A percentile compares a stretch with the other conserved stretches of the same genome.
Conservation (phyloP, 228 moss, liverwort and hornwort species). For the Sphagnum fallax region DNA sequence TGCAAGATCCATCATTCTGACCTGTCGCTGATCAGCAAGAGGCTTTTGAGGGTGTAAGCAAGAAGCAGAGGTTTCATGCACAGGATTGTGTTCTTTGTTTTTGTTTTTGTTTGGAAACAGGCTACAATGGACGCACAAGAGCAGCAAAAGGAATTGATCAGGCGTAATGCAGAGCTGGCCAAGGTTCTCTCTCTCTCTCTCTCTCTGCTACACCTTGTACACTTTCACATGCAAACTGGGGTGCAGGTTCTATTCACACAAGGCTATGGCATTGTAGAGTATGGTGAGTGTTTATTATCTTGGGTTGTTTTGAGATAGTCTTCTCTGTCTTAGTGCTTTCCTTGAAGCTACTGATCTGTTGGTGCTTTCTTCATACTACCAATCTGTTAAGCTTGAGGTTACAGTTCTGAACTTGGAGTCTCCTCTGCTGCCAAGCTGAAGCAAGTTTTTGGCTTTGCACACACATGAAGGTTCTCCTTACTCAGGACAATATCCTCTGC, state of each 20-base stretch:
- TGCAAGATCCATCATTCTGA: background rate
- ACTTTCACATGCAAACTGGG: background rate
- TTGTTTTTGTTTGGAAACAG: constrained; percentile 13
- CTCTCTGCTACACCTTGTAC: background rate
- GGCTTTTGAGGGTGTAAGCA: background rate
- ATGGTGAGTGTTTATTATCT: too few species aligned
- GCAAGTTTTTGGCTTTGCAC: background rate
- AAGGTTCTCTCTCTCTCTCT: constrained; percentile 31
- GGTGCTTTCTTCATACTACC: background rate
- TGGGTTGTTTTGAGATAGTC: too few species aligned
- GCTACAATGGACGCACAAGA: constrained; percentile 57
- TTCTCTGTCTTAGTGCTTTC: too few species aligned
- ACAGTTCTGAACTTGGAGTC: background rate
- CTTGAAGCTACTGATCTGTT: too few species aligned
- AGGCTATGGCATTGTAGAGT: too few species aligned
- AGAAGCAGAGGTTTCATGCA: constrained; percentile 7
- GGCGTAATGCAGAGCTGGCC: constrained; percentile 75
- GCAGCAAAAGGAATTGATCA: constrained; percentile 66
- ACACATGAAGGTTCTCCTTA: background rate
- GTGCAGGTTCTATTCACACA: too few species aligned
- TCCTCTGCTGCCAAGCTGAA: background rate
- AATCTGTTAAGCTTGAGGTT: background rate
- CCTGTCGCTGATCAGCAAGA: background rate
- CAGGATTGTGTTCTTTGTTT: constrained; percentile 13
- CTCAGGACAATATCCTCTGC: too few species aligned